A percentile compares a stretch with the other conserved stretches of the same genome.
phyloP scores from a whole-genome alignment of 805 yeast genomes.

The Metschnikowia colocasiae region DNA sequence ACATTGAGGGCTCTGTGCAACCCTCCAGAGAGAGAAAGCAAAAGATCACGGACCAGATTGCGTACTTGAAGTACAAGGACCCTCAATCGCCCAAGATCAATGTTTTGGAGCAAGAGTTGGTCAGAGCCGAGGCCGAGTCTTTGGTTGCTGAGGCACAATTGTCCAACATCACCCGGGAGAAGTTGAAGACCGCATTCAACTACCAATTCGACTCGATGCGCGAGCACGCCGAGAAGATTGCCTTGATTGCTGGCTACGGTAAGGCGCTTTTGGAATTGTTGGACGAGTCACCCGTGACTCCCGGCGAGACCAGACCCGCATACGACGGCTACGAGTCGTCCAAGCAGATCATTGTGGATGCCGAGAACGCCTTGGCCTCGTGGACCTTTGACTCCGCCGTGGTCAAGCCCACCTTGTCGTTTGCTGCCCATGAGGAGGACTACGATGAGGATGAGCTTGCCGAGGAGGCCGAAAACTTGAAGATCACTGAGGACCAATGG shows the following conservation, averaged over 20 bases:
- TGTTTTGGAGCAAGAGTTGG: constrained; percentile 82
- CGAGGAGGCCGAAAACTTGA: constrained; percentile 43
- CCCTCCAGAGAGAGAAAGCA: constrained; percentile 85
- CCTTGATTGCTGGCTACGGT: constrained; percentile 86
- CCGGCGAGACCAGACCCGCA: constrained; percentile 89
- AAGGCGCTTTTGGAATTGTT: constrained; percentile 78
- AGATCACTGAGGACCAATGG: constrained; percentile 36
- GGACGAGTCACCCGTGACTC: constrained; percentile 83
- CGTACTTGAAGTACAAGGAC: constrained; percentile 78
- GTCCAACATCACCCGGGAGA: constrained; percentile 83
- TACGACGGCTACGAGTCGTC: constrained; percentile 88
- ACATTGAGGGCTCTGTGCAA: constrained; percentile 83
- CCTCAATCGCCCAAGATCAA: constrained; percentile 80
- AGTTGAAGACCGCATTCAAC: constrained; percentile 77
- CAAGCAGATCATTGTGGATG: constrained; percentile 81
- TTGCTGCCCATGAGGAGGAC: constrained; percentile 51
- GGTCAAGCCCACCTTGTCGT: constrained; percentile 75
- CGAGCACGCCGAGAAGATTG: constrained; percentile 82
- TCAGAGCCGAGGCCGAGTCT: constrained; percentile 88
- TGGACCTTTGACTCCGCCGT: constrained; percentile 85
- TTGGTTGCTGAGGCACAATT: constrained; percentile 90
- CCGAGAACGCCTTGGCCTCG: constrained; percentile 75
- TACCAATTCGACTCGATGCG: constrained; percentile 82
- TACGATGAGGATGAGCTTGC: constrained; percentile 44
- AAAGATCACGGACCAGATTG: constrained; percentile 81